These are phyloP conservation scores for Gossypium gossypioides DNA, from an alignment of 441 rosid species.

Conservation along the genomic window DNA sequence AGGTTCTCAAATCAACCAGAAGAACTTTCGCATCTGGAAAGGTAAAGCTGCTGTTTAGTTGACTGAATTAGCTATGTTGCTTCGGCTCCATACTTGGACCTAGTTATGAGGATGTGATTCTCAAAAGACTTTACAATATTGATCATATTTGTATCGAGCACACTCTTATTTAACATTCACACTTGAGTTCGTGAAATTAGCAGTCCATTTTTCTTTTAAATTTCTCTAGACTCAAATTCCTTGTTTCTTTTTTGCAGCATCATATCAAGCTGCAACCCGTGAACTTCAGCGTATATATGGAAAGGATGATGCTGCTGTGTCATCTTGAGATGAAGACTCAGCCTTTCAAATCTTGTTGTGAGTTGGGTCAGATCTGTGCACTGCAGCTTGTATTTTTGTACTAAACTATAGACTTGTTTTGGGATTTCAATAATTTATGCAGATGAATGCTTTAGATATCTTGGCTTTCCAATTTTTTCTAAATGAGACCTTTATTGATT, in stretches of 20 bases:
- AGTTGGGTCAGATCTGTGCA: conserved; percentile 22
- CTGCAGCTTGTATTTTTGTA: conserved; percentile 16
- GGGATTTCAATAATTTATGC: conserved; percentile 19
- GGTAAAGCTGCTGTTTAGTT: conserved; percentile 17
- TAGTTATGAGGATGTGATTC: not conserved
- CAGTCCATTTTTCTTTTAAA: not conserved
- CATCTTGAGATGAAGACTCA: conserved; percentile 31
- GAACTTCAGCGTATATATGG: conserved; percentile 45
- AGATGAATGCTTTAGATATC: conserved; percentile 7
- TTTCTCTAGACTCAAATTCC: conserved; percentile 6
- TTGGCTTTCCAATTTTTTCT: conserved; percentile 2
- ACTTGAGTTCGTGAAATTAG: not conserved
- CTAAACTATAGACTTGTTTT: conserved; percentile 15
- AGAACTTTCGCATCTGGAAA: conserved; percentile 36
- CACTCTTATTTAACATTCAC: not conserved
- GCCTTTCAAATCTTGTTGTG: conserved; percentile 1
- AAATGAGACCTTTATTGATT: not conserved
- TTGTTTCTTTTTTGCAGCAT: conserved; percentile 24
- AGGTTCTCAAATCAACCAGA: conserved; percentile 35
- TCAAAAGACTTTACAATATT: not conserved
- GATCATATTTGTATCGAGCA: not conserved
- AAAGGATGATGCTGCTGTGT: conserved; percentile 23
- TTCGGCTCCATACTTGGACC: not conserved
- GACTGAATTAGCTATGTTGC: not conserved
- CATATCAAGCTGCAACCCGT: conserved; percentile 40